Percentiles rank a stretch among this genome's conserved stretches.
Evolutionary conservation across 805 yeast genomes (phyloP).

Genomic region (Saturnispora mendoncae): DNA sequence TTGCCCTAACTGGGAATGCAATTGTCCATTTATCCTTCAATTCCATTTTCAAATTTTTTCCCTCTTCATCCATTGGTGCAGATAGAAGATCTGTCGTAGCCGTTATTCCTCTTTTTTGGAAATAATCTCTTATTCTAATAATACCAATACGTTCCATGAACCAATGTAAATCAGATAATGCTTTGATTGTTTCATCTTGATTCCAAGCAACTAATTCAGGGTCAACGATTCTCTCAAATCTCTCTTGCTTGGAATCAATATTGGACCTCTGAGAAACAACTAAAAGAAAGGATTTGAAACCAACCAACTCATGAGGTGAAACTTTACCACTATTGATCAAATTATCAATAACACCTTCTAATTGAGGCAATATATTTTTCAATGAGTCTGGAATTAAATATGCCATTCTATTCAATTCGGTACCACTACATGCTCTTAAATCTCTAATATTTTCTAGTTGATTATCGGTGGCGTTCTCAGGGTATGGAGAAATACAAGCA

Average conservation of each 20-base stretch:
- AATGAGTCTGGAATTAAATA: conserved; percentile 89
- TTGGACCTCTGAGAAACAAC: conserved; percentile 88
- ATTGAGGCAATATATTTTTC: conserved; percentile 67
- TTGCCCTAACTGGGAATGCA: conserved; percentile 90
- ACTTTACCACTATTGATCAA: conserved; percentile 42
- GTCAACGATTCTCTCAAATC: conserved; percentile 83
- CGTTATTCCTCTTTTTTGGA: conserved; percentile 71
- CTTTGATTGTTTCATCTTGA: conserved; percentile 82
- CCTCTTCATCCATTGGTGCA: conserved; percentile 85
- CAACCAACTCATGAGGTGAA: conserved; percentile 69
- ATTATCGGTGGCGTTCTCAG: conserved; percentile 49
- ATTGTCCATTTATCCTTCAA: conserved; percentile 89
- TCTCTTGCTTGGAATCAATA: conserved; percentile 54
- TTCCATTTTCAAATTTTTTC: conserved; percentile 63
- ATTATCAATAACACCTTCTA: conserved; percentile 71
- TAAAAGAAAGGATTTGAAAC: conserved; percentile 82
- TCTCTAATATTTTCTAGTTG: conserved; percentile 76
- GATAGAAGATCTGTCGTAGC: conserved; percentile 66
- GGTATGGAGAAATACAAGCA: conserved; percentile 77
- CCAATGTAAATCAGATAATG: conserved; percentile 87
- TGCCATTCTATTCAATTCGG: conserved; percentile 89
- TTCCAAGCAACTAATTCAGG: conserved; percentile 92
- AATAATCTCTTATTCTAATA: conserved; percentile 86
- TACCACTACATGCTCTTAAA: conserved; percentile 84
- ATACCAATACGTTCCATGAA: conserved; percentile 97